Evolutionary conservation across 352 stramenopile genomes (phyloP).

Genomic region (Phytophthora pluvialis): DNA sequence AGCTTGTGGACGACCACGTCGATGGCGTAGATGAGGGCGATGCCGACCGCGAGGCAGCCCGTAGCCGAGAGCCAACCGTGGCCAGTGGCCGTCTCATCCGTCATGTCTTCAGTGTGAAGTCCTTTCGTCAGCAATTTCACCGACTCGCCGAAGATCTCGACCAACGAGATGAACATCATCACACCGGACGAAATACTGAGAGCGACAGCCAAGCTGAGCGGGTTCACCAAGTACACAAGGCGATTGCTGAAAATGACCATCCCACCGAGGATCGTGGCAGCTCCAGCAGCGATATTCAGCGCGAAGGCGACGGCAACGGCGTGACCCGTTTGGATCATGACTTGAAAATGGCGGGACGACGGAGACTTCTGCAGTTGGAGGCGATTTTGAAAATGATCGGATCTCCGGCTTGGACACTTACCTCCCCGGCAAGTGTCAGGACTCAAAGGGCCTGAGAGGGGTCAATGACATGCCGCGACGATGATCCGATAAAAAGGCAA

Average conservation of each 20-base stretch:
- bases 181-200: conserved; percentile 11
- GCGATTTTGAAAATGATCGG: conserved; percentile 10
- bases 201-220: conserved; percentile 17
- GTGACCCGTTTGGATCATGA: conserved; percentile 24
- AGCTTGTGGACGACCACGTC: conserved; percentile 16
- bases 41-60: conserved; percentile 13
- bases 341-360: neutral
- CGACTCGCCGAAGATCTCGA: conserved; percentile 25
- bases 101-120: conserved; percentile 20
- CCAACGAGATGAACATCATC: conserved; percentile 26
- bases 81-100: conserved; percentile 17
- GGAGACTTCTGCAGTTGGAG: conserved; percentile 3
- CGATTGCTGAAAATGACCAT: conserved; percentile 29
- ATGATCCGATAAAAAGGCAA: neutral
- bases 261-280: conserved; percentile 15
- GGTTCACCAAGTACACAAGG: conserved; percentile 22
- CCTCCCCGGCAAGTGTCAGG: no score
- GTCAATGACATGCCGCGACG: neutral
- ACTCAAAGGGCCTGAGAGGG: neutral
- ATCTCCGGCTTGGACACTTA: no score
- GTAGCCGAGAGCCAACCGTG: conserved; percentile 17
- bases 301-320: neutral
- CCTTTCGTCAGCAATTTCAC: conserved; percentile 21
- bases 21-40: conserved; percentile 20
- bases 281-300: neutral